Base-by-base conservation (phyloP, 169 alveolate species). In the Plasmodium berghei region DNA sequence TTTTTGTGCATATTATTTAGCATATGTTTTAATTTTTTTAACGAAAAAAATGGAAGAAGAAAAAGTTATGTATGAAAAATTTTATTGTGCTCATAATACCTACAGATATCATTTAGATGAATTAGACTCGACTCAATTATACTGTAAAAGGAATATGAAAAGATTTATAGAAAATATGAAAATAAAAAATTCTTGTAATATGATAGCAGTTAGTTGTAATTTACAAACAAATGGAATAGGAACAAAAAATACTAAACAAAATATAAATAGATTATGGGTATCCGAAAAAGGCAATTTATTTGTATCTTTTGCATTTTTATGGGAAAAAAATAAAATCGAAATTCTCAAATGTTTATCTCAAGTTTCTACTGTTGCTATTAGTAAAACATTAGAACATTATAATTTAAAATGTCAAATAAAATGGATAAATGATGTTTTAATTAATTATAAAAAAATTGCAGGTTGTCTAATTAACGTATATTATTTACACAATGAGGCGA, bases 251-350 rank as follows among this genome's bases (percentile, higher is more conserved):
- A 12, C 46, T 10, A n/a, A 12, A 26, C 9, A 71, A 5, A 40
- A 56, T 64, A 34, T 34, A 20, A 20, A 49, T 10, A 71, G 54
- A 22, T 28, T 58, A 22, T 72, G 86, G 75, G 20, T 70, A 49
- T 70, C 87, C 45, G 87, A 49, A 42, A 70, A 18, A 46, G 91
- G 83, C 3, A 85, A 85, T 22, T 55, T 85, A 46, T 85, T 70
- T 59, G 46, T 58, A 14, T 45, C 91, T 42, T 85, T 85, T 85
- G 59, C 61, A 45, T 70, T 85, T 59, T 58, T 70, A 72, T 85
- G 87, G 87, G 46, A 69, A 8, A 62, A 85, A 70, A 70, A 58
- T 42, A 16, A 58, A 52, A 28, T 52, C 12, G 26, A 70, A 20
- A 59, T 4, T 49, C 26, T 52, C 9, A 48, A 45, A 0, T 59